Evolutionary conservation across 2,329 filamentous ascomycete species (phyloP).

Genomic region (Fusarium sororula): DNA sequence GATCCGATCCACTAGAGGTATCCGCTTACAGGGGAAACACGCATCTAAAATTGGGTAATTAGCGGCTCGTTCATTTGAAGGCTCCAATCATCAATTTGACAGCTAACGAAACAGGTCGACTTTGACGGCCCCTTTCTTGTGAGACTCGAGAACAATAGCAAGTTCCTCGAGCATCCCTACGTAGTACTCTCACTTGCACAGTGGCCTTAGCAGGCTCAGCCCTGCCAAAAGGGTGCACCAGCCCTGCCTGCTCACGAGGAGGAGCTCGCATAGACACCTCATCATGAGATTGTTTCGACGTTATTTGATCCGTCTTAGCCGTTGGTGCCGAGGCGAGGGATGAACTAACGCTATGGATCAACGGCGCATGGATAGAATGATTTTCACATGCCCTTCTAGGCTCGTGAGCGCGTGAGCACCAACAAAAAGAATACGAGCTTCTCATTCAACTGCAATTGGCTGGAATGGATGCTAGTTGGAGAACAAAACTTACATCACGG

Average conservation of each 20-base stretch:
- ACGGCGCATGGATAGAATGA: background rate
- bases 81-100: constrained; percentile 21
- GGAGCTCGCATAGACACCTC: background rate
- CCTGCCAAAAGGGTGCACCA: background rate
- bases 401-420: constrained; percentile 32
- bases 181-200: background rate
- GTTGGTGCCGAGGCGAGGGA: constrained; percentile 33
- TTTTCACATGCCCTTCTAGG: constrained; percentile 31
- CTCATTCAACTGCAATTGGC: background rate
- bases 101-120: constrained; percentile 8
- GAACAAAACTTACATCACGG: constrained; percentile 7
- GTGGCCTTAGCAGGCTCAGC: constrained; percentile 3
- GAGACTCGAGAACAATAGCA: background rate
- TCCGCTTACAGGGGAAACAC: constrained; percentile 27
- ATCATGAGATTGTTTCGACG: constrained; percentile 18
- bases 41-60: constrained; percentile 35
- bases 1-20: constrained; percentile 34
- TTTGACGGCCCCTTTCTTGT: constrained; percentile 20
- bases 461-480: background rate
- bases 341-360: constrained; percentile 2
- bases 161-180: background rate
- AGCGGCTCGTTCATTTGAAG: constrained; percentile 22
- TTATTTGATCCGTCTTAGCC: constrained; percentile 22
- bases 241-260: constrained; percentile 5
- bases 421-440: constrained; percentile 28